Evolutionary conservation across 2,329 filamentous ascomycete genomes (phyloP).

Genomic region (Pseudonectria foliicola): DNA sequence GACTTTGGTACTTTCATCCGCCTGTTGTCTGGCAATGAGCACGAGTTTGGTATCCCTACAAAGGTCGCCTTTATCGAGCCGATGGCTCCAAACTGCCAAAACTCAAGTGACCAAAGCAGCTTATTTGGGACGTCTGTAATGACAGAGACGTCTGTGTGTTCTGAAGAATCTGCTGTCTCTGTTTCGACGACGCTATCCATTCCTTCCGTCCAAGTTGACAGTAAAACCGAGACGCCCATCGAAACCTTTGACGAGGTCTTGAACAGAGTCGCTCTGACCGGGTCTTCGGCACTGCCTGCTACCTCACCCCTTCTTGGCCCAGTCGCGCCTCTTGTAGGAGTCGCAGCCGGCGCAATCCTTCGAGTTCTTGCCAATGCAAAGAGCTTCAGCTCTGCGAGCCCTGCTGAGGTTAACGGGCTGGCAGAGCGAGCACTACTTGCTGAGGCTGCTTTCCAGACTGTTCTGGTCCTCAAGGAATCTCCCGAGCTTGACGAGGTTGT

Average conservation of each 20-base stretch:
- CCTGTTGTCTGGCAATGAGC: constrained; percentile 4
- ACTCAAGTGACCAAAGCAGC: not conserved
- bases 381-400: not conserved
- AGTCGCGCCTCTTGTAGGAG: constrained; percentile 4
- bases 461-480: constrained; percentile 7
- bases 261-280: constrained; percentile 7
- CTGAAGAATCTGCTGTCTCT: not conserved
- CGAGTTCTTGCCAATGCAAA: constrained; percentile 1
- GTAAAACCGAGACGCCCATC: not conserved
- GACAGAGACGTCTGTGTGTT: too few species aligned
- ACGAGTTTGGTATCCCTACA: constrained; percentile 1
- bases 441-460: constrained; percentile 14
- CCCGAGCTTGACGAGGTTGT: constrained; percentile 5
- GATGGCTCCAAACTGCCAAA: not conserved
- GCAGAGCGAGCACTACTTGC: constrained; percentile 16
- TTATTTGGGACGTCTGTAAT: too few species aligned
- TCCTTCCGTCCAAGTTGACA: not conserved
- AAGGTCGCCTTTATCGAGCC: constrained; percentile 4
- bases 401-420: constrained; percentile 1
- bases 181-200: not conserved
- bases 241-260: constrained; percentile 18
- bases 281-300: constrained; percentile 2
- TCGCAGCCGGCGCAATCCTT: constrained; percentile 6
- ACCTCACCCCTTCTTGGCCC: constrained; percentile 8
- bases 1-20: constrained; percentile 13